phyloP scores from a whole-genome alignment of 441 rosid genomes.

The Sinapis alba region DNA sequence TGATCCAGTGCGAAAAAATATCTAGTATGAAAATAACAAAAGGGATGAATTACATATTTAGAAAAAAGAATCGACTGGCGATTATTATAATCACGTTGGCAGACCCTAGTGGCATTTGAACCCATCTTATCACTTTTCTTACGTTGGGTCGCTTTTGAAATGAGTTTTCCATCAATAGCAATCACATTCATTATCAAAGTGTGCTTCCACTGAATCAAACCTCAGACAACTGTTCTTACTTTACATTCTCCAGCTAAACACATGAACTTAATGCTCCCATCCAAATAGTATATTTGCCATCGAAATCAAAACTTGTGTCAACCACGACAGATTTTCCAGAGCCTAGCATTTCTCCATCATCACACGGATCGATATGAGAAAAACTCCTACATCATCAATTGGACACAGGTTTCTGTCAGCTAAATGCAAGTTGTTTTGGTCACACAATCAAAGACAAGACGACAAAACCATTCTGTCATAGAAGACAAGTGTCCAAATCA shows the following conservation, averaged over 20 bases:
- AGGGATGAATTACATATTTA: no score
- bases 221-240: neutral
- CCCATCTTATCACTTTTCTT: no score
- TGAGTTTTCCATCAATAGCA: neutral
- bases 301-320: neutral
- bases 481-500: constrained; percentile 13
- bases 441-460: neutral
- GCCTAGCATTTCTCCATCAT: constrained; percentile 7
- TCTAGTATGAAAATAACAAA: no score
- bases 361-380: neutral
- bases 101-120: no score
- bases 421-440: neutral
- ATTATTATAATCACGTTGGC: no score
- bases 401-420: neutral
- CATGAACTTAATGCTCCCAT: neutral
- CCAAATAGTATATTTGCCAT: neutral
- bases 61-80: no score
- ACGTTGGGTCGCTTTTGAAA: neutral
- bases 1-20: no score
- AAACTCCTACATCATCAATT: neutral
- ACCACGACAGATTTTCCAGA: neutral
- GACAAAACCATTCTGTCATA: constrained; percentile 5
- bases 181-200: neutral
- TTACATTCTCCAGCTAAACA: neutral
- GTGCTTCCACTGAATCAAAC: neutral